These are phyloP conservation scores for Clonostachys solani DNA, from an alignment of 2,329 filamentous ascomycete species.

Conservation along the genomic window DNA sequence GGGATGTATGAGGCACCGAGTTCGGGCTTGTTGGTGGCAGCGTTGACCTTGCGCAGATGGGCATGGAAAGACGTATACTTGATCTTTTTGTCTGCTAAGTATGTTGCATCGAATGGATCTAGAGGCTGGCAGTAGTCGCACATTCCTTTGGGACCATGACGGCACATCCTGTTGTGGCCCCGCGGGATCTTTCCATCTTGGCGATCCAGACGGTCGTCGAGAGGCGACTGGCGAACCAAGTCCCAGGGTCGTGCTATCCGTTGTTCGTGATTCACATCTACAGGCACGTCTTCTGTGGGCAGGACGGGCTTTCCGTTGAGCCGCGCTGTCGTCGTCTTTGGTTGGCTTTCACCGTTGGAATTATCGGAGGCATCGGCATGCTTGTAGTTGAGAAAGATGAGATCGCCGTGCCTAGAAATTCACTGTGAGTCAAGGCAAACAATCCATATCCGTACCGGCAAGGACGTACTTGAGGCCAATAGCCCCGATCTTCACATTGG, in stretches of 20 bases:
- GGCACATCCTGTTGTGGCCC: slow-evolving; percentile 83
- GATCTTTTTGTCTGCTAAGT: slow-evolving; percentile 93
- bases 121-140: slow-evolving; percentile 98
- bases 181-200: slow-evolving; percentile 85
- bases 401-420: slow-evolving; percentile 71
- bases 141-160: slow-evolving; percentile 96
- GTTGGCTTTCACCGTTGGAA: slow-evolving; percentile 28
- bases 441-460: neutral
- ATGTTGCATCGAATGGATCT: slow-evolving; percentile 87
- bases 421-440: neutral
- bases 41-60: slow-evolving; percentile 90
- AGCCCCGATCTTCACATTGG: slow-evolving; percentile 48
- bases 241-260: slow-evolving; percentile 63
- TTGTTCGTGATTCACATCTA: slow-evolving; percentile 63
- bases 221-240: slow-evolving; percentile 76
- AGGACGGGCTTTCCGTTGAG: slow-evolving; percentile 76
- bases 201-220: slow-evolving; percentile 85
- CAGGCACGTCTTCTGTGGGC: slow-evolving; percentile 61
- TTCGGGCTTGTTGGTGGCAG: slow-evolving; percentile 94
- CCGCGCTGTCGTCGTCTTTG: slow-evolving; percentile 51
- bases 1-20: slow-evolving; percentile 93
- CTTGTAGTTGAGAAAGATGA: slow-evolving; percentile 82
- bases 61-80: slow-evolving; percentile 97
- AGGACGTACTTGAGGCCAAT: slow-evolving; percentile 53
- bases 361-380: slow-evolving; percentile 40